Percentiles rank a stretch among this genome's conserved stretches.
phyloP scores from a whole-genome alignment of 495 filamentous ascomycete genomes.

The Hypoxylon rickii region DNA sequence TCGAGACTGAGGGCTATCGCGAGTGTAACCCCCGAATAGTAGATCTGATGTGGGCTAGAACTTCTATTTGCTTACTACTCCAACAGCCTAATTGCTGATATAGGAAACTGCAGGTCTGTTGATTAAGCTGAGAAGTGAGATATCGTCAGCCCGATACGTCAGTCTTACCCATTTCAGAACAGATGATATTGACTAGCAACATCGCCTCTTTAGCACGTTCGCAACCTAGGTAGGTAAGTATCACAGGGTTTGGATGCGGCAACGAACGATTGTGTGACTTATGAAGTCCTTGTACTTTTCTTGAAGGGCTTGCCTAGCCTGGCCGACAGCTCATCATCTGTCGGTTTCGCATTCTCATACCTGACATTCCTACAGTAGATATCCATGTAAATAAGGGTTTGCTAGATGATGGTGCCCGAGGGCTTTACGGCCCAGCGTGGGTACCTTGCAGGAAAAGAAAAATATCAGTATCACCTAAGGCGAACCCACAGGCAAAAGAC shows the following conservation, averaged over 20 bases:
- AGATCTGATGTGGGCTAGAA: conserved; percentile 9
- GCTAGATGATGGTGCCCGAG: background rate
- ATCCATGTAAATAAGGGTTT: no score
- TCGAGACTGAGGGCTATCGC: conserved; percentile 6
- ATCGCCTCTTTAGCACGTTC: background rate
- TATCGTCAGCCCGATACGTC: background rate
- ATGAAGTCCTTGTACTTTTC: background rate
- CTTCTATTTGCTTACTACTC: conserved; percentile 11
- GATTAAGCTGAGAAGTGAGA: conserved; percentile 1
- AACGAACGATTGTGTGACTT: conserved; percentile 14
- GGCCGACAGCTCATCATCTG: conserved; percentile 9
- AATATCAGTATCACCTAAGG: conserved; percentile 27
- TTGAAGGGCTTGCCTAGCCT: conserved; percentile 1
- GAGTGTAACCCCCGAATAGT: background rate
- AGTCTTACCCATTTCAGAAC: background rate
- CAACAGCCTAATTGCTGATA: background rate
- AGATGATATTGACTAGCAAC: background rate
- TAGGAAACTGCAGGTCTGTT: background rate
- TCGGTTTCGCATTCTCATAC: conserved; percentile 5
- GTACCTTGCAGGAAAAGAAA: conserved; percentile 27
- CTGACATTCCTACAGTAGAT: conserved; percentile 1
- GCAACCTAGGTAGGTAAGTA: background rate
- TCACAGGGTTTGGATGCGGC: conserved; percentile 22
- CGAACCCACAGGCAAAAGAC: conserved; percentile 12
- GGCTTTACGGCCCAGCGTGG: conserved; percentile 17